Conservation (phyloP, 2,329 filamentous ascomycete species). For the Dissoconium aciculare region DNA sequence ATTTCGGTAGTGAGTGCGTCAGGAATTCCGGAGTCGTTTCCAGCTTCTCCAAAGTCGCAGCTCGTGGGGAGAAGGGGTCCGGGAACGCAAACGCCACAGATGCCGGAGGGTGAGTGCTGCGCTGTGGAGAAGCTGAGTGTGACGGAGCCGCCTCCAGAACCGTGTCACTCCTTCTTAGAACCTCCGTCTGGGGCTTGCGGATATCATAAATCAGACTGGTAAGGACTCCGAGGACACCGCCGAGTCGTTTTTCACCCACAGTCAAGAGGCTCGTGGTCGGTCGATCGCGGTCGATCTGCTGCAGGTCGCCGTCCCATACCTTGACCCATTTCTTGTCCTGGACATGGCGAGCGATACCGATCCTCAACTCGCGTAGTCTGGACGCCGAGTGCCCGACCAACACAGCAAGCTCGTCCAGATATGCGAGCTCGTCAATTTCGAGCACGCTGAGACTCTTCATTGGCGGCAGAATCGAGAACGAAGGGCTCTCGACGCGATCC, state of each 20-base stretch:
- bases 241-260: conserved; percentile 48
- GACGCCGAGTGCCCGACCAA: conserved; percentile 56
- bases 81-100: too few relatives aligned
- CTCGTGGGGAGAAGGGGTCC: too few relatives aligned
- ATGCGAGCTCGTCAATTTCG: conserved; percentile 69
- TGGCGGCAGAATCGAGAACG: conserved; percentile 61
- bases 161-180: conserved; percentile 13
- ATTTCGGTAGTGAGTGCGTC: too few relatives aligned
- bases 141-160: too few relatives aligned
- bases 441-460: conserved; percentile 62
- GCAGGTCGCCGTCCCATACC: conserved; percentile 48
- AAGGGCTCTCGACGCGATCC: conserved; percentile 57
- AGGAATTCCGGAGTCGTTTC: neutral
- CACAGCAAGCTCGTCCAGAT: conserved; percentile 68
- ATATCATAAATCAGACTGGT: conserved; percentile 52
- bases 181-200: conserved; percentile 21
- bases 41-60: neutral
- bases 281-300: conserved; percentile 50
- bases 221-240: conserved; percentile 53
- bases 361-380: conserved; percentile 52
- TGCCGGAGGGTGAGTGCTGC: too few relatives aligned
- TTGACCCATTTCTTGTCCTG: conserved; percentile 41
- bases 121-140: too few relatives aligned
- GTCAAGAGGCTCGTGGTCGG: conserved; percentile 29
- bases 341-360: conserved; percentile 51